Evolutionary conservation across 176 grass and related monocot species (phyloP).

Genomic region (Guadua angustifolia): DNA sequence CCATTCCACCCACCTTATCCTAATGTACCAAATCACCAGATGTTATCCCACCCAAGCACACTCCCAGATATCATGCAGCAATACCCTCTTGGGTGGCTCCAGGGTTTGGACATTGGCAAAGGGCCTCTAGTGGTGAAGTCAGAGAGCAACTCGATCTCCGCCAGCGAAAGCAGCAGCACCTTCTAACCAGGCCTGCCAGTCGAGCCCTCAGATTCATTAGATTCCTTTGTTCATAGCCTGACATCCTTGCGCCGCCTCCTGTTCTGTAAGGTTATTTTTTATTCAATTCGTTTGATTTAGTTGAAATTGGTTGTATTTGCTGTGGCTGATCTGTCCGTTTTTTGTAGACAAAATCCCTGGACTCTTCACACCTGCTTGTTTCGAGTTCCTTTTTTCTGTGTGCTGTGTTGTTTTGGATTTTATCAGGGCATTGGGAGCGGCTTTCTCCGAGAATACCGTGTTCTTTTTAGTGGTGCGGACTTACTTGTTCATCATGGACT

Average conservation of each 20-base stretch:
- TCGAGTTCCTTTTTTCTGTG: conserved; percentile 54
- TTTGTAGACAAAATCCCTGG: conserved; percentile 48
- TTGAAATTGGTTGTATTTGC: conserved; percentile 60
- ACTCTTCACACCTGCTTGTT: conserved; percentile 44
- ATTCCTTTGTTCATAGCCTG: conserved; percentile 82
- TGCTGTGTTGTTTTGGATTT: conserved; percentile 51
- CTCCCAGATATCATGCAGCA: conserved; percentile 87
- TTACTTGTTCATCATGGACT: conserved; percentile 26
- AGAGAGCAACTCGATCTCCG: conserved; percentile 86
- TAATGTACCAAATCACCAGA: conserved; percentile 62
- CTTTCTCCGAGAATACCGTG: conserved; percentile 34
- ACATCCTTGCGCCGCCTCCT: conserved; percentile 57
- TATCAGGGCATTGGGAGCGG: conserved; percentile 43
- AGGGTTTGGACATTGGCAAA: conserved; percentile 89
- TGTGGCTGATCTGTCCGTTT: conserved; percentile 25
- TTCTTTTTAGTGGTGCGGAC: conserved; percentile 35
- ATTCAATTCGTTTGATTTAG: conserved; percentile 83
- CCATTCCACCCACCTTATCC: conserved; percentile 64
- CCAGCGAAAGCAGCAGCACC: conserved; percentile 81
- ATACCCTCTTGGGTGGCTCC: conserved; percentile 64
- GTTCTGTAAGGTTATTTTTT: conserved; percentile 65
- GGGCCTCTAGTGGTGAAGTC: conserved; percentile 72
- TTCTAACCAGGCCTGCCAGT: conserved; percentile 66
- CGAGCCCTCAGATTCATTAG: conserved; percentile 48
- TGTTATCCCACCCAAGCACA: conserved; percentile 58